A percentile compares a stretch with the other conserved stretches of the same genome.
Conservation (phyloP, 2,329 filamentous ascomycete species). For the Aspergillus tubingensis region DNA sequence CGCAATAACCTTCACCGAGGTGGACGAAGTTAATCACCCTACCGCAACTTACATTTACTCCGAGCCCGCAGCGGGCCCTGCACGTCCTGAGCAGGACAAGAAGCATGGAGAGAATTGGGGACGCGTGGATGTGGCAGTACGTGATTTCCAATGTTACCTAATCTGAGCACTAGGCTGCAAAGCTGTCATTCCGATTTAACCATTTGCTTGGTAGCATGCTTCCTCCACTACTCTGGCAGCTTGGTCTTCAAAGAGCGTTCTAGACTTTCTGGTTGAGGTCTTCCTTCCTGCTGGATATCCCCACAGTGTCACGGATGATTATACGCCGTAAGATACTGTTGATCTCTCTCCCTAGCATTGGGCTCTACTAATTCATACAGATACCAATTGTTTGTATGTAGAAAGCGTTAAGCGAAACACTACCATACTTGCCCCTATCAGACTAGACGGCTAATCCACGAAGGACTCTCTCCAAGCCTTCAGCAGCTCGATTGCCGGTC, state of each 20-base stretch:
- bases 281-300: slow-evolving; percentile 90
- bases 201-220: slow-evolving; percentile 15
- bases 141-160: slow-evolving; percentile 8
- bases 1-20: slow-evolving; percentile 35
- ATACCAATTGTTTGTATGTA: slow-evolving; percentile 67
- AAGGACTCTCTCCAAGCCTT: slow-evolving; percentile 47
- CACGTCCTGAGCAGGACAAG: not conserved
- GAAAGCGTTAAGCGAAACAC: not conserved
- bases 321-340: slow-evolving; percentile 61
- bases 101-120: slow-evolving; percentile 23
- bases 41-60: slow-evolving; percentile 54
- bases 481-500: slow-evolving; percentile 45
- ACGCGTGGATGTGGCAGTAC: slow-evolving; percentile 50
- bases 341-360: not conserved
- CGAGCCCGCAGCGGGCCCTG: slow-evolving; percentile 17
- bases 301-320: slow-evolving; percentile 81
- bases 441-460: not conserved
- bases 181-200: not conserved
- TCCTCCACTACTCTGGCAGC: slow-evolving; percentile 19
- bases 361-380: slow-evolving; percentile 40
- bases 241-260: slow-evolving; percentile 30
- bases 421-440: not conserved
- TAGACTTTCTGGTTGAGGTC: slow-evolving; percentile 60
- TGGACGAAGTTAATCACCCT: slow-evolving; percentile 54
- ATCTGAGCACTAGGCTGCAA: not conserved